Percentiles rank a stretch among this genome's conserved stretches.
Conservation (phyloP, 2,329 filamentous ascomycete genomes). For the Penicillium nordicum region DNA sequence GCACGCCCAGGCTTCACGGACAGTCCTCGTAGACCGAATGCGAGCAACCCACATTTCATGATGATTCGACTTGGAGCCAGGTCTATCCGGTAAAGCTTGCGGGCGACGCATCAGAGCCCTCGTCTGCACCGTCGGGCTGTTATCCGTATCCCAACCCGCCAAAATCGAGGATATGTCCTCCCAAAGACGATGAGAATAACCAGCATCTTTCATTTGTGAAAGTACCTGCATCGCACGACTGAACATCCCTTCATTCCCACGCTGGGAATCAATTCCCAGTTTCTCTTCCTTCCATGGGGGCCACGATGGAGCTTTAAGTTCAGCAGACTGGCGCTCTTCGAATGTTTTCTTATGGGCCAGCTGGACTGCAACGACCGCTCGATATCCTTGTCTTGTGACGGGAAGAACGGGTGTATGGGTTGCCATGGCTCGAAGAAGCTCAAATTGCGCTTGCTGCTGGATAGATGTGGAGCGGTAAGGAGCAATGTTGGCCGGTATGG, state of each 20-base stretch:
- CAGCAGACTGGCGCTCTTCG: conserved; percentile 56
- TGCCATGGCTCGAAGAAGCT: conserved; percentile 57
- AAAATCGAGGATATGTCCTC: conserved; percentile 54
- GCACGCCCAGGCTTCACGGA: conserved; percentile 63
- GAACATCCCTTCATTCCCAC: conserved; percentile 54
- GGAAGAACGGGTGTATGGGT: conserved; percentile 51
- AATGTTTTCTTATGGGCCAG: conserved; percentile 56
- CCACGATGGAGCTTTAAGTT: conserved; percentile 59
- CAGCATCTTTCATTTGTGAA: conserved; percentile 57
- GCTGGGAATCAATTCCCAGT: conserved; percentile 58
- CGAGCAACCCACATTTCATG: conserved; percentile 54
- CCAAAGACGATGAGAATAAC: conserved; percentile 52
- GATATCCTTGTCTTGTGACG: conserved; percentile 58
- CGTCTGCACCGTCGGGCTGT: conserved; percentile 61
- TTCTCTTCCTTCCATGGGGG: conserved; percentile 64
- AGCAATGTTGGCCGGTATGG: conserved; percentile 46
- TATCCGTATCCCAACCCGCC: conserved; percentile 62
- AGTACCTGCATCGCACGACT: conserved; percentile 57
- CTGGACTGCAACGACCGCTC: conserved; percentile 55
- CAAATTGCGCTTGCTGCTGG: conserved; percentile 58
- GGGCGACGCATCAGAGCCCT: conserved; percentile 44
- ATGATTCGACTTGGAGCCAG: conserved; percentile 16
- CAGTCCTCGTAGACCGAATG: conserved; percentile 57
- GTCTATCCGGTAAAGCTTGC: conserved; percentile 14
- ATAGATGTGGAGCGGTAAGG: conserved; percentile 49